Percentiles rank a stretch among this genome's conserved stretches.
These are phyloP conservation scores for Gloeostereum incarnatum DNA, from an alignment of 768 basidiomycete species.

Conservation along the genomic window DNA sequence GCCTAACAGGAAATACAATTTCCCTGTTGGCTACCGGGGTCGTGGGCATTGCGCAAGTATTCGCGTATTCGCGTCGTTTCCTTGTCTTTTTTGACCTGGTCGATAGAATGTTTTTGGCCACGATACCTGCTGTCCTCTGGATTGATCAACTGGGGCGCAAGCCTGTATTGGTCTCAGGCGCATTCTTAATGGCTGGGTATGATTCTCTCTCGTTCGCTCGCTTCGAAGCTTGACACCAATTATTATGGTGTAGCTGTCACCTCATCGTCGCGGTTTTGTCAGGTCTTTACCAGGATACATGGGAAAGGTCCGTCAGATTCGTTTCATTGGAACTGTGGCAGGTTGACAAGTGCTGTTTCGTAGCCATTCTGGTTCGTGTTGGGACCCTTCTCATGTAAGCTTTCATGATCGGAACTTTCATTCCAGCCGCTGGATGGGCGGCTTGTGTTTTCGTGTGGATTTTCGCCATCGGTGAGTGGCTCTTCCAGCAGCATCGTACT, in stretches of 20 bases:
- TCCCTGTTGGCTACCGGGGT: slow-evolving; percentile 52
- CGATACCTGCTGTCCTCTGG: slow-evolving; percentile 77
- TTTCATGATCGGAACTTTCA: slow-evolving; percentile 3
- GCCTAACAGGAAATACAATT: slow-evolving; percentile 51
- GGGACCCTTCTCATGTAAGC: background rate
- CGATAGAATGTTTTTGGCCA: slow-evolving; percentile 72
- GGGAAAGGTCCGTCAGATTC: slow-evolving; percentile 37
- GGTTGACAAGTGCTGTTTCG: slow-evolving; percentile 4
- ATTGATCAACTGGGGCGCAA: slow-evolving; percentile 70
- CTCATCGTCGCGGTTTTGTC: slow-evolving; percentile 61
- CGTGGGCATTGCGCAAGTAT: slow-evolving; percentile 64
- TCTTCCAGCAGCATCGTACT: background rate
- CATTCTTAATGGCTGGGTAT: slow-evolving; percentile 61
- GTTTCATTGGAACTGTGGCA: background rate
- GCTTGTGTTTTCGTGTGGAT: slow-evolving; percentile 68
- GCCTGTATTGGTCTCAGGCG: slow-evolving; percentile 66
- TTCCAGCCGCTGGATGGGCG: slow-evolving; percentile 58
- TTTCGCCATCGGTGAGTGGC: slow-evolving; percentile 49
- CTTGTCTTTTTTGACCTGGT: background rate
- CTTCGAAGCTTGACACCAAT: background rate
- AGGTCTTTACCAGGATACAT: slow-evolving; percentile 47
- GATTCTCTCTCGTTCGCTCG: slow-evolving; percentile 7
- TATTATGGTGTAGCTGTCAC: slow-evolving; percentile 38
- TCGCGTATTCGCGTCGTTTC: background rate
- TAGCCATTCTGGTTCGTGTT: slow-evolving; percentile 22